A percentile compares a stretch with the other conserved stretches of the same genome.
These are phyloP conservation scores for Linderina pennispora DNA, from an alignment of 192 early-diverging fungal species.

Conservation along the genomic window DNA sequence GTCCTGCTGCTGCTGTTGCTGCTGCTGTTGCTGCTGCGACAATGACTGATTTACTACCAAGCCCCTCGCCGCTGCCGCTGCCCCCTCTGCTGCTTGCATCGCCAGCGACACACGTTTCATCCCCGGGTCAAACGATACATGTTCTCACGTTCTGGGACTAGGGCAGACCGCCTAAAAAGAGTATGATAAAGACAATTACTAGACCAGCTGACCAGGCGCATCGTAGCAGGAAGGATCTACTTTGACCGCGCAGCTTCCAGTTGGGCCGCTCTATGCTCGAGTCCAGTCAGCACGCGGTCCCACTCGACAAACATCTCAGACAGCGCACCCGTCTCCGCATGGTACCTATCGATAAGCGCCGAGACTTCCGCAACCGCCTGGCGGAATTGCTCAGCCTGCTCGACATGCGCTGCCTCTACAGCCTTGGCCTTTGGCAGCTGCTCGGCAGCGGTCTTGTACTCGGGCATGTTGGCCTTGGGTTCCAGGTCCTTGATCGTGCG, in stretches of 20 bases:
- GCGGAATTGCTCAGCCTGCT: conserved; percentile 15
- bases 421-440: conserved; percentile 6
- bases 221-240: too few species aligned
- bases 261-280: conserved; percentile 29
- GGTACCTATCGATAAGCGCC: conserved; percentile 34
- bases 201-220: too few species aligned
- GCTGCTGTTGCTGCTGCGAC: too few species aligned
- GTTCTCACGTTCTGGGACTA: too few species aligned
- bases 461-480: conserved; percentile 30
- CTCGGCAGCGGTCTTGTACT: conserved; percentile 29
- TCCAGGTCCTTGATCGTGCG: conserved; percentile 30
- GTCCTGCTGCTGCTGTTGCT: too few species aligned
- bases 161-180: too few species aligned
- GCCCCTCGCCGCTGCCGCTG: too few species aligned
- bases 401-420: conserved; percentile 22
- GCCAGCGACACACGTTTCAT: too few species aligned
- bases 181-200: too few species aligned
- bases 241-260: conserved; percentile 5
- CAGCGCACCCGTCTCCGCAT: conserved; percentile 32
- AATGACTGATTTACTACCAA: too few species aligned
- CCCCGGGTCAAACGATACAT: too few species aligned
- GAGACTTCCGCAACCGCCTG: conserved; percentile 24
- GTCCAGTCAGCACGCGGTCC: conserved; percentile 22
- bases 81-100: too few species aligned
- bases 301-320: conserved; percentile 39